These are phyloP conservation scores for Geoglossum glabrum DNA, from an alignment of 495 filamentous ascomycete genomes.

Conservation along the genomic window DNA sequence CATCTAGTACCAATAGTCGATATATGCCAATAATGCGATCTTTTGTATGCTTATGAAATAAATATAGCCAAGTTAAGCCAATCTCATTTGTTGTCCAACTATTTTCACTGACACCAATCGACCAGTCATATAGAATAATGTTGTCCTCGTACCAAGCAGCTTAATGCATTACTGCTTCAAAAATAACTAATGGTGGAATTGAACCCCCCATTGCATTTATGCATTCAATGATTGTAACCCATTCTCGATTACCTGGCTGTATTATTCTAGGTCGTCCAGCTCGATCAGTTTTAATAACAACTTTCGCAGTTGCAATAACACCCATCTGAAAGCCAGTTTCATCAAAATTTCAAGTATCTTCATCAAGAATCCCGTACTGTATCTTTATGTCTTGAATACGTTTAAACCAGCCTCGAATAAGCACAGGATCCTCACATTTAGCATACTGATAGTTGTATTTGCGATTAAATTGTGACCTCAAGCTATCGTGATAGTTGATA, in stretches of 20 bases:
- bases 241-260: constrained; percentile 1
- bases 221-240: no score
- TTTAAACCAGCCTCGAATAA: constrained; percentile 4
- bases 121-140: no score
- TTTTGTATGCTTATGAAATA: background rate
- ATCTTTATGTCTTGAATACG: background rate
- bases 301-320: constrained; percentile 4
- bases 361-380: constrained; percentile 5
- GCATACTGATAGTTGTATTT: constrained; percentile 6
- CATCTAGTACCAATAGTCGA: constrained; percentile 6
- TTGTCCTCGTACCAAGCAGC: background rate
- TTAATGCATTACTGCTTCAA: background rate
- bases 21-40: background rate
- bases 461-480: constrained; percentile 1
- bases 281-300: constrained; percentile 3
- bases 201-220: background rate
- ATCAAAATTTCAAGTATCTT: constrained; percentile 8
- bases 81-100: constrained; percentile 1
- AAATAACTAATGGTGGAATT: background rate
- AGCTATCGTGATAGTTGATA: background rate
- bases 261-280: background rate
- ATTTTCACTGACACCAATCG: background rate
- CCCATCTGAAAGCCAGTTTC: no score
- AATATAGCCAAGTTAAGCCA: background rate
- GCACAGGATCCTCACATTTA: constrained; percentile 2